Conservation (phyloP, 176 grass and related monocot genomes). For the Poa pratensis region DNA sequence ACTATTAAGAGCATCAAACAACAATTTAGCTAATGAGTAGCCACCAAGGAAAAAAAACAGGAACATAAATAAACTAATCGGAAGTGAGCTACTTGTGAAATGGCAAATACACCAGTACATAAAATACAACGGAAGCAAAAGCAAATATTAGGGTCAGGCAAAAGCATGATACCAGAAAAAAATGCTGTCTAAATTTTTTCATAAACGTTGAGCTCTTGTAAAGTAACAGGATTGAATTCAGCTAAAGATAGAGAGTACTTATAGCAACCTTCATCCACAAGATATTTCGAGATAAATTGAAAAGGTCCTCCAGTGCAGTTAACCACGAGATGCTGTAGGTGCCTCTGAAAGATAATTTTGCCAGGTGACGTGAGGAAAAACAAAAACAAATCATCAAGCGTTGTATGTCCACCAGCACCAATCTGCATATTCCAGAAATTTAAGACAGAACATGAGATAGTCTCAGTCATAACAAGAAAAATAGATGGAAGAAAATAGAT, state of each 20-base stretch:
- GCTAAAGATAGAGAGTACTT: constrained; percentile 29
- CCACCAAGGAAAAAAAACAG: not conserved
- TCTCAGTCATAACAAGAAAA: constrained; percentile 30
- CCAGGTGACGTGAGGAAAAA: constrained; percentile 71
- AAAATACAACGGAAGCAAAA: constrained; percentile 7
- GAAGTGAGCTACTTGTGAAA: constrained; percentile 15
- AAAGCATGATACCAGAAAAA: constrained; percentile 17
- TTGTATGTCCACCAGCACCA: constrained; percentile 35
- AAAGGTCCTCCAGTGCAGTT: constrained; percentile 69
- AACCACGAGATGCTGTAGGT: constrained; percentile 73
- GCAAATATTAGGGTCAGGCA: not conserved
- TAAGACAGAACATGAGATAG: constrained; percentile 36
- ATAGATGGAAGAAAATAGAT: not conserved
- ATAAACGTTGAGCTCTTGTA: not conserved
- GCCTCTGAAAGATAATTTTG: constrained; percentile 67
- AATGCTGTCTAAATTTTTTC: not conserved
- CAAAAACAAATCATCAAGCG: constrained; percentile 69
- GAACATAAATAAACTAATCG: constrained; percentile 3
- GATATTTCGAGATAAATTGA: constrained; percentile 91
- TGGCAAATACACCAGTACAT: not conserved
- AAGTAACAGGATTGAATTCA: constrained; percentile 33
- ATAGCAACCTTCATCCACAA: constrained; percentile 77
- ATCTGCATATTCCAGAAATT: constrained; percentile 55
- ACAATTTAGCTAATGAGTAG: constrained; percentile 1
- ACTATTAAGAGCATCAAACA: constrained; percentile 29